Evolutionary conservation across 495 filamentous ascomycete genomes (phyloP).

Genomic region (Haplographium delicatum): DNA sequence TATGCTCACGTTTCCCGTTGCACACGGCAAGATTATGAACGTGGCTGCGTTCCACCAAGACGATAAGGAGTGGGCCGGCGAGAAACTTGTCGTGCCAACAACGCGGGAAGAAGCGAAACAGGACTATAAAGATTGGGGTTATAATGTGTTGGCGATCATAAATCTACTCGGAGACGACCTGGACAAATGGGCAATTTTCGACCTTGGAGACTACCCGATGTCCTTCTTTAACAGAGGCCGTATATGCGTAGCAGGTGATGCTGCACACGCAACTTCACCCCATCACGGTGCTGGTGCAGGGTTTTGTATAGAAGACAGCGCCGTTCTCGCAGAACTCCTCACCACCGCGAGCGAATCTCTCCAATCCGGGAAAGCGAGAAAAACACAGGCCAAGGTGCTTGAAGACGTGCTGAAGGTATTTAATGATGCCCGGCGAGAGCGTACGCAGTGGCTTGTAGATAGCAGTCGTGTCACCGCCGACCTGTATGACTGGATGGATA

Average conservation of each 20-base stretch:
- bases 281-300: conserved; percentile 39
- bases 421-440: conserved; percentile 18
- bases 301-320: conserved; percentile 11
- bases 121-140: background rate
- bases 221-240: conserved; percentile 28
- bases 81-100: background rate
- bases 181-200: conserved; percentile 35
- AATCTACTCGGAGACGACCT: background rate
- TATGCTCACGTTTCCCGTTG: no score
- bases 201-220: conserved; percentile 29
- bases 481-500: conserved; percentile 30
- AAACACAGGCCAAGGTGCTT: no score
- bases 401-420: no score
- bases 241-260: conserved; percentile 35
- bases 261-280: conserved; percentile 39
- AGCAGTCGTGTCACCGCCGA: conserved; percentile 27
- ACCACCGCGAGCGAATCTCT: no score
- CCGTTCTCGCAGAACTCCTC: no score
- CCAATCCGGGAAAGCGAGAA: no score
- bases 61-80: no score
- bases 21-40: no score
- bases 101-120: background rate
- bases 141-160: background rate
- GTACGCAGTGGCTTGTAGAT: conserved; percentile 33
- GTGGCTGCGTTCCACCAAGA: no score